phyloP scores from a whole-genome alignment of 768 basidiomycete genomes.

The Polyporus arcularius region DNA sequence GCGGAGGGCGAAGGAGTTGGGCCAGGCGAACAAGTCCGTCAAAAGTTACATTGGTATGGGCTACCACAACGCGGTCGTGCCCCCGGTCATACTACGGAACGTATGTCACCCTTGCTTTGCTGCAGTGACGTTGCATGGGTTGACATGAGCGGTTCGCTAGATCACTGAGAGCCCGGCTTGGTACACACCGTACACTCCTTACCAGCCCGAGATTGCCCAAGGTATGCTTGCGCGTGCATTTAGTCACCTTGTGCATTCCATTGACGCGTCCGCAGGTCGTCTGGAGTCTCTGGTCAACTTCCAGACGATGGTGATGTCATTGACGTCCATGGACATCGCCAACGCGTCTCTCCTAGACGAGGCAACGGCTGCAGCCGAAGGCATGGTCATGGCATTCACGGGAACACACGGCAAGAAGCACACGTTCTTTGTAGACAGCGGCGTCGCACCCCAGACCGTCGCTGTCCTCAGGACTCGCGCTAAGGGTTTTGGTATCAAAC shows the following conservation, averaged over 20 bases:
- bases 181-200: constrained; percentile 97
- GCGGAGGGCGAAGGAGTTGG: constrained; percentile 72
- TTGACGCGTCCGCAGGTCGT: constrained; percentile 57
- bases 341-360: constrained; percentile 96
- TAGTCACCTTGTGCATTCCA: not conserved
- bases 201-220: constrained; percentile 98
- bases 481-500: constrained; percentile 88
- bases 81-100: constrained; percentile 93
- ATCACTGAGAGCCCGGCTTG: constrained; percentile 95
- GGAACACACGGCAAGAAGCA: constrained; percentile 68
- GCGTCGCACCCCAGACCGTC: constrained; percentile 86
- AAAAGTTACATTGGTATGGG: constrained; percentile 99
- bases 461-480: constrained; percentile 89
- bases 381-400: constrained; percentile 92
- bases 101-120: constrained; percentile 42
- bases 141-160: constrained; percentile 35
- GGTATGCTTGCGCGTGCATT: constrained; percentile 45
- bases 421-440: constrained; percentile 83
- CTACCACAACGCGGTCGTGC: constrained; percentile 92
- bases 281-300: constrained; percentile 96
- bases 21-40: constrained; percentile 75
- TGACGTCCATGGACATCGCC: constrained; percentile 93
- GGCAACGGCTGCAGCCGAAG: constrained; percentile 92
- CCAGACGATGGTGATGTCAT: constrained; percentile 93
- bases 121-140: constrained; percentile 3